phyloP scores from a whole-genome alignment of 2,329 filamentous ascomycete genomes.

The Chaetoscypha palmicola region DNA sequence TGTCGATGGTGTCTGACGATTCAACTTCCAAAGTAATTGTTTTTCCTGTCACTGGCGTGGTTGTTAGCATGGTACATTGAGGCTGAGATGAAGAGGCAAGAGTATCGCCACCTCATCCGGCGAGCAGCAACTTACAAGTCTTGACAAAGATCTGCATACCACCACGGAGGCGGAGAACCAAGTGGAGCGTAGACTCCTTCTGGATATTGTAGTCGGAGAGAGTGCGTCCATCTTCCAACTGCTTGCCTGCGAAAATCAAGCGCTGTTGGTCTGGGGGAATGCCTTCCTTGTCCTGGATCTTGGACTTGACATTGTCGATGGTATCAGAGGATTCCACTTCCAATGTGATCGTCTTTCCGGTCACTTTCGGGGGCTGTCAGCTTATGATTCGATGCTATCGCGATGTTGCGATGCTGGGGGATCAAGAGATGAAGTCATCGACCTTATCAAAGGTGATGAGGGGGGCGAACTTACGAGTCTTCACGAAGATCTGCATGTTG shows the following conservation, averaged over 20 bases:
- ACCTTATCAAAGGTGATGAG: slow-evolving; percentile 22
- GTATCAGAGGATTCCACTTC: slow-evolving; percentile 99
- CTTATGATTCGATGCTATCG: slow-evolving; percentile 56
- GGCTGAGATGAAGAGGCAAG: slow-evolving; percentile 42
- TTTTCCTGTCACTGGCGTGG: slow-evolving; percentile 85
- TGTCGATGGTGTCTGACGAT: slow-evolving; percentile 99
- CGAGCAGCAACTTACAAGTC: no score
- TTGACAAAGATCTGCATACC: slow-evolving; percentile 85
- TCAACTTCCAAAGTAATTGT: slow-evolving; percentile 99
- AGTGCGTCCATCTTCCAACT: slow-evolving; percentile 89
- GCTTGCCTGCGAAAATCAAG: slow-evolving; percentile 92
- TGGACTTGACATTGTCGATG: slow-evolving; percentile 97
- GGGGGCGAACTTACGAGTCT: slow-evolving; percentile 84
- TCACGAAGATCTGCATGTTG: slow-evolving; percentile 94
- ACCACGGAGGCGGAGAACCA: slow-evolving; percentile 81
- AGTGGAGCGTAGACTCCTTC: slow-evolving; percentile 80
- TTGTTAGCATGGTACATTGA: slow-evolving; percentile 48
- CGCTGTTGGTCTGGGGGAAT: slow-evolving; percentile 96
- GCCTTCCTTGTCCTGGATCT: slow-evolving; percentile 97
- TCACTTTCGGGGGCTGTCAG: no score
- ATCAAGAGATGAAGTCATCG: slow-evolving; percentile 30
- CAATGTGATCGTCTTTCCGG: slow-evolving; percentile 95
- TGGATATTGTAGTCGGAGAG: slow-evolving; percentile 93
- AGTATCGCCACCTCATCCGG: no score
- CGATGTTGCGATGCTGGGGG: slow-evolving; percentile 54